Evolutionary conservation across 371 early-diverging fungal genomes (phyloP).

Genomic region (Cokeromyces recurvatus): DNA sequence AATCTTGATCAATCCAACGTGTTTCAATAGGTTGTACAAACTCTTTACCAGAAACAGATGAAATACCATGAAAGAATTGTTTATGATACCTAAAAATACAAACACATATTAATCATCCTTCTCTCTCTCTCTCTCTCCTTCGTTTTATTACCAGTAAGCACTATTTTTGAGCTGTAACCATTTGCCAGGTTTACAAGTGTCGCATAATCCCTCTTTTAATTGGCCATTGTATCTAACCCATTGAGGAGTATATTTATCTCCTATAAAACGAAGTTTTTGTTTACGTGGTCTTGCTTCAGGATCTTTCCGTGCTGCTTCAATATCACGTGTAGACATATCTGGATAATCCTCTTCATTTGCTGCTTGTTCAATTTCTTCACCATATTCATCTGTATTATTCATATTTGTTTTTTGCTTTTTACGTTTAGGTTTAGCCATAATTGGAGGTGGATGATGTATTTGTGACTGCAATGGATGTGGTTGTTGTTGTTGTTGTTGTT

Average conservation of each 20-base stretch:
- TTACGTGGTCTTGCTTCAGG: conserved; percentile 57
- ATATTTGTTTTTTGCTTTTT: conserved; percentile 18
- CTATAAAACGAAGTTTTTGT: conserved; percentile 68
- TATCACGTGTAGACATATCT: conserved; percentile 41
- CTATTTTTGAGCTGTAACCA: conserved; percentile 93
- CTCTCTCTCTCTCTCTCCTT: too few relatives aligned
- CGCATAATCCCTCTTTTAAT: conserved; percentile 86
- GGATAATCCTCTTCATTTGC: conserved; percentile 40
- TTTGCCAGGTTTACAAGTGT: conserved; percentile 79
- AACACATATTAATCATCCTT: neutral
- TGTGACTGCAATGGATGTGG: neutral
- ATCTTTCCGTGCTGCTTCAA: conserved; percentile 33
- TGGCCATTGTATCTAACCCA: conserved; percentile 82
- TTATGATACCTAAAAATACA: conserved; percentile 75
- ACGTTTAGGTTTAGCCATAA: conserved; percentile 16
- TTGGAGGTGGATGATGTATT: conserved; percentile 6
- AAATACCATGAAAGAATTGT: conserved; percentile 91
- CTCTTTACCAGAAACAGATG: conserved; percentile 78
- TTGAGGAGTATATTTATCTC: conserved; percentile 85
- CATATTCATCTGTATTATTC: conserved; percentile 9
- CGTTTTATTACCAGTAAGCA: conserved; percentile 93
- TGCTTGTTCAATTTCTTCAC: conserved; percentile 27
- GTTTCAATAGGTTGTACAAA: conserved; percentile 75
- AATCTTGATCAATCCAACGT: conserved; percentile 58
- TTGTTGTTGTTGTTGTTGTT: conserved; percentile 7